Evolutionary conservation across 257 asterid genomes (phyloP).

Genomic region (Lycium barbarum): DNA sequence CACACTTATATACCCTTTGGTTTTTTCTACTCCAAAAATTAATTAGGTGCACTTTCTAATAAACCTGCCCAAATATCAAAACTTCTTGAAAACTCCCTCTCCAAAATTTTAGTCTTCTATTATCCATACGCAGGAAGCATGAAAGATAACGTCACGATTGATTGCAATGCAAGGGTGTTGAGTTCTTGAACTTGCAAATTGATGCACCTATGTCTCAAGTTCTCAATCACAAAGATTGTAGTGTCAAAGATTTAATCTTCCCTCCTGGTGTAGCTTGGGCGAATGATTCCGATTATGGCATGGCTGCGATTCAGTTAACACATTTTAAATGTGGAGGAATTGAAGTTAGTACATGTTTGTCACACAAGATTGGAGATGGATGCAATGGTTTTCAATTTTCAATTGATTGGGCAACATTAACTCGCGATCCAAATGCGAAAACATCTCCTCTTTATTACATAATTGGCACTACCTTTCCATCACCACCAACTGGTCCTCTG

Average conservation of each 20-base stretch:
- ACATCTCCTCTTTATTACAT: background rate
- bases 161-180: slow-evolving; percentile 11
- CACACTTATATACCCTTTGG: slow-evolving; percentile 6
- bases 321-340: background rate
- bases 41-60: slow-evolving; percentile 16
- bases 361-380: slow-evolving; percentile 18
- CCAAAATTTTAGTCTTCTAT: slow-evolving; percentile 5
- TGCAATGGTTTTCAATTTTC: background rate
- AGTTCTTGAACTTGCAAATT: slow-evolving; percentile 22
- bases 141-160: background rate
- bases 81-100: slow-evolving; percentile 11
- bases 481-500: slow-evolving; percentile 20
- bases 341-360: background rate
- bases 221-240: background rate
- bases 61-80: background rate
- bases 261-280: background rate
- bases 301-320: background rate
- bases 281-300: background rate
- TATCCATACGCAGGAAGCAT: slow-evolving; percentile 14
- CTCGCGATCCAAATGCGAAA: background rate
- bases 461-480: background rate
- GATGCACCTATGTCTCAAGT: slow-evolving; percentile 24
- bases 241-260: slow-evolving; percentile 9
- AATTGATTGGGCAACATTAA: slow-evolving; percentile 16
- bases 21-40: background rate